Percentiles rank a stretch among this genome's conserved stretches.
Conservation (phyloP, 805 yeast species). For the Candida taoyuanica region DNA sequence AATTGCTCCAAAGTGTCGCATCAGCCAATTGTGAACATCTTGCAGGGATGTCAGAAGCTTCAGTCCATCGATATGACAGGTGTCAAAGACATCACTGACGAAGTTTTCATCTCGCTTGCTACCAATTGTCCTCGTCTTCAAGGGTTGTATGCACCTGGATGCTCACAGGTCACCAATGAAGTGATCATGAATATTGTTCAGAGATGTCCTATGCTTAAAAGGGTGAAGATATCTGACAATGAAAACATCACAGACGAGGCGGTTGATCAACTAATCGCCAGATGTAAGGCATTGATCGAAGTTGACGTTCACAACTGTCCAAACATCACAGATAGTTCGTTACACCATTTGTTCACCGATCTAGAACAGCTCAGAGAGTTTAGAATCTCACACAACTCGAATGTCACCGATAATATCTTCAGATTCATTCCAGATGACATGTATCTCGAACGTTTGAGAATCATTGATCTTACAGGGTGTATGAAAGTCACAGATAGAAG, state of each 20-base stretch:
- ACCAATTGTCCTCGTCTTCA: constrained; percentile 70
- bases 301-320: constrained; percentile 83
- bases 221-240: constrained; percentile 79
- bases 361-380: constrained; percentile 79
- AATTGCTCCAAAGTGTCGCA: constrained; percentile 67
- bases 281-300: constrained; percentile 80
- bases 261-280: constrained; percentile 53
- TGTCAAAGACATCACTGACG: constrained; percentile 63
- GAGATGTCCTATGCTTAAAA: constrained; percentile 68
- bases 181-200: constrained; percentile 56
- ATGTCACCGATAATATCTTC: constrained; percentile 65
- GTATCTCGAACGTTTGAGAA: constrained; percentile 62
- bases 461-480: constrained; percentile 83
- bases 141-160: constrained; percentile 86
- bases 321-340: constrained; percentile 60
- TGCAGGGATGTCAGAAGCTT: constrained; percentile 60
- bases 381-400: constrained; percentile 68
- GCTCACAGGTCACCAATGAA: constrained; percentile 61
- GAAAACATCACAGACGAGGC: constrained; percentile 59
- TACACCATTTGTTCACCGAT: constrained; percentile 51
- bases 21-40: constrained; percentile 53
- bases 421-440: constrained; percentile 43
- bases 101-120: constrained; percentile 64
- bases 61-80: constrained; percentile 89
- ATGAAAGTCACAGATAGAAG: constrained; percentile 73